Evolutionary conservation across 139 green algal genomes (phyloP), one percentile per base, ranked within the genome.

Genomic region (Zygnema circumcarinatum): DNA sequence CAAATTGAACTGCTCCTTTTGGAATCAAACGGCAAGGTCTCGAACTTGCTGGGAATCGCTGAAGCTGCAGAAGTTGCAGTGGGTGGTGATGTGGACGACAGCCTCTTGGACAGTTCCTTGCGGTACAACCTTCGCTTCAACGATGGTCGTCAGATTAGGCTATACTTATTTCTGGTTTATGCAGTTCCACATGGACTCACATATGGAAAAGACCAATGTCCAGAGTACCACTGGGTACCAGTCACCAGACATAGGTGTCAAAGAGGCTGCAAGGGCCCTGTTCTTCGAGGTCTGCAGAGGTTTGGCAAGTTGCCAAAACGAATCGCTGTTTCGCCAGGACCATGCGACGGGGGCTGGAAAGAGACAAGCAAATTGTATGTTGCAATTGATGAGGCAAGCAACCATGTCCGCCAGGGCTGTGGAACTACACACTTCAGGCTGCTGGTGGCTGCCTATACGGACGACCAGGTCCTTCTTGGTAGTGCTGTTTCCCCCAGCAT

Each of bases 341-440:
- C 20, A 54, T 32, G 25, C 33, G n/a, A 85, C 11, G 87, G 72
- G 22, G 75, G 78, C 20, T 90, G 76, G 52, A 95, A 95, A 81
- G 92, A 95, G 29, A 74, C 90, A 0, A 76, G 85, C 29, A 93
- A 89, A 83, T 87, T 95, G 88, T 95, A 94, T 53, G 76, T 95
- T 31, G 92, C 92, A 2, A 89, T 95, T 38, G 93, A 95, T 53
- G 93, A 95, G 87, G 93, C 93, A 0, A 91, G 92, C 76, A 95
- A 92, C n/a, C 93, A 95, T 88, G 91, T 95, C 41, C 38, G 41
- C 2, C 38, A 52, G 16, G 16, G 79, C 0, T 86, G 79, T 47
- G 54, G 54, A 38, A 86, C 79, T 7, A 78, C 67, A 29, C 33
- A 69, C 22, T 88, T 88, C 29, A 33, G 83, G 72, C 83, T 88